These are phyloP conservation scores for Penicillium silybi DNA, from an alignment of 495 filamentous ascomycete species.

Conservation along the genomic window DNA sequence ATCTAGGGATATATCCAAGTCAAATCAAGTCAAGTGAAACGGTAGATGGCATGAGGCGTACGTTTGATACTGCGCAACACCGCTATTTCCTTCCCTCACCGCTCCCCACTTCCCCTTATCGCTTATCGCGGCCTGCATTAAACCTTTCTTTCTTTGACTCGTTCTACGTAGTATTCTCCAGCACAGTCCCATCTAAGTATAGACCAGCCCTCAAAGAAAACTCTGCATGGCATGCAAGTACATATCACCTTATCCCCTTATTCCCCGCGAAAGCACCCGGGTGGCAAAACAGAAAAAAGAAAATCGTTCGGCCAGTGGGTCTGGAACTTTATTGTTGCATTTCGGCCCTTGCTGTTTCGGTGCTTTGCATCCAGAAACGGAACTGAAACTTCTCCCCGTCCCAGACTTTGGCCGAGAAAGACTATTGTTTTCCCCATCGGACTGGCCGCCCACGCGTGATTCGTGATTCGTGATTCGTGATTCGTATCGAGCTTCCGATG, in stretches of 20 bases:
- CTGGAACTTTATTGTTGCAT: neutral
- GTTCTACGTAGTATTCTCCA: neutral
- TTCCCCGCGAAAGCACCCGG: constrained; percentile 22
- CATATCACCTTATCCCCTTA: constrained; percentile 7
- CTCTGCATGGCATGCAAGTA: neutral
- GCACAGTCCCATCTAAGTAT: too few relatives aligned
- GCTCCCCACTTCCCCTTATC: constrained; percentile 15
- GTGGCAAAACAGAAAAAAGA: constrained; percentile 10
- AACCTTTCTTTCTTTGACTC: neutral
- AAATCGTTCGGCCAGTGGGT: constrained; percentile 7
- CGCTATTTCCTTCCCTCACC: constrained; percentile 11
- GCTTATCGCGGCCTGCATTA: constrained; percentile 17
- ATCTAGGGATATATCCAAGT: neutral
- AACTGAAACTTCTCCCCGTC: neutral
- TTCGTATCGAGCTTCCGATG: neutral
- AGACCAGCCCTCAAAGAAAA: neutral
- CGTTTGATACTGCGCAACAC: constrained; percentile 1
- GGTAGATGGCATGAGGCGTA: neutral
- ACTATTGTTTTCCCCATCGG: neutral
- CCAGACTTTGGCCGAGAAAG: neutral
- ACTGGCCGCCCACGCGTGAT: neutral
- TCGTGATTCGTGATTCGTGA: too few relatives aligned
- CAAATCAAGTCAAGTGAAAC: neutral
- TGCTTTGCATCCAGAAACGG: neutral
- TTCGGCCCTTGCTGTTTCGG: constrained; percentile 7